Base-by-base conservation (phyloP, 345 rosid species). In the Adansonia digitata region DNA sequence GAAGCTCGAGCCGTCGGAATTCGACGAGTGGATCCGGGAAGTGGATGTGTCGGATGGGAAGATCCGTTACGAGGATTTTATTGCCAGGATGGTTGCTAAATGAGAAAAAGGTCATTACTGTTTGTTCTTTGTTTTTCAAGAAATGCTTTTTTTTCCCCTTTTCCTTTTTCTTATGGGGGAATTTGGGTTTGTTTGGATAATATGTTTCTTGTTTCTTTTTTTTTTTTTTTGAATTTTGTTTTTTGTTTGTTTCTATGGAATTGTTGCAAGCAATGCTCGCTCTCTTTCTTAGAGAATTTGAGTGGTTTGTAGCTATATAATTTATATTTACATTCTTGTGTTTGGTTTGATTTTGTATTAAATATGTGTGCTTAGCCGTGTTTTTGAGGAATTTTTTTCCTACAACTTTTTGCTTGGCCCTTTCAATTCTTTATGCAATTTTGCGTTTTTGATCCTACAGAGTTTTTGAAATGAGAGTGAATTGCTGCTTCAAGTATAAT, bases 1-100 rank as follows among this genome's bases (percentile, higher is more conserved):
- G n/a, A n/a, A n/a, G n/a, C n/a, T n/a, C n/a, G n/a, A n/a, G n/a
- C n/a, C n/a, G n/a, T n/a, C n/a, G n/a, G n/a, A n/a, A n/a, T n/a
- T n/a, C 77, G 98, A 94, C 80, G 98, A 94, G 86, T 94, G 98
- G 98, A 94, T 94, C 88, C 86, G 92, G 69, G 98, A 94, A 86
- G 94, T 94, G 7, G 98, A 92, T 71, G 96, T 94, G 29, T 78
- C 92, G 29, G 98, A 94, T 60, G 98, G 98, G 13, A 92, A 80
- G 90, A 94, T 94, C 86, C 87, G 87, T 53, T 92, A 94, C 68
- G 98, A 94, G 81, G 98, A 94, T 78, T 94, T 94, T 77, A 94
- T 94, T 53, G 86, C 97, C 18, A 85, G 96, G 83, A 94, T 94
- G 98, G 97, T 94, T 8, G 94, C 97, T 24, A 94, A 94, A 90